Conservation (phyloP, 305 asterid genomes). For the Fraxinus angustifolia region DNA sequence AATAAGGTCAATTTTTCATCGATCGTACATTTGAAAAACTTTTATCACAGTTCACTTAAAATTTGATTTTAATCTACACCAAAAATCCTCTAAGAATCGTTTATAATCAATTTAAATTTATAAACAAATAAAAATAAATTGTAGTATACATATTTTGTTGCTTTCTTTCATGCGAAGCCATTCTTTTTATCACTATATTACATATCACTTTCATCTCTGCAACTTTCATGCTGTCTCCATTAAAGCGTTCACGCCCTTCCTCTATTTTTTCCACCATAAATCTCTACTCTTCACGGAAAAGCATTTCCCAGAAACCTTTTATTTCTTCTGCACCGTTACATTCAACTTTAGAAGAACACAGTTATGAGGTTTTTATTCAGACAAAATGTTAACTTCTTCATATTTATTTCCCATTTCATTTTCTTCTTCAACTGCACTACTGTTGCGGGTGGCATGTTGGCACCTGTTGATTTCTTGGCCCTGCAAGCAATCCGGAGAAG, state of each 20-base stretch:
- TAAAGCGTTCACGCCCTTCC: conserved; percentile 45
- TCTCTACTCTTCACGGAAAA: conserved; percentile 30
- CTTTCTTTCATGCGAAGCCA: conserved; percentile 69
- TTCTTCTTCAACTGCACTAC: conserved; percentile 11
- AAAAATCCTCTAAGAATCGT: too few relatives aligned
- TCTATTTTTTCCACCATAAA: conserved; percentile 15
- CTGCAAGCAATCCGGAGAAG: conserved; percentile 66
- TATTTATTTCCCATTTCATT: conserved; percentile 26
- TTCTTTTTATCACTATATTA: not conserved
- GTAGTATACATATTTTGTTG: not conserved
- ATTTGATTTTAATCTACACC: too few relatives aligned
- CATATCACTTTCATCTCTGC: conserved; percentile 12
- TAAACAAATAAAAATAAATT: too few relatives aligned
- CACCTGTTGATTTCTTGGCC: conserved; percentile 83
- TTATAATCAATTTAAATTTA: too few relatives aligned
- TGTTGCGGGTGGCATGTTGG: conserved; percentile 45
- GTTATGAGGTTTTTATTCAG: conserved; percentile 16
- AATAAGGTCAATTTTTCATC: too few relatives aligned
- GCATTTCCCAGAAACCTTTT: conserved; percentile 30
- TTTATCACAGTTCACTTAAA: too few relatives aligned
- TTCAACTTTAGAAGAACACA: not conserved
- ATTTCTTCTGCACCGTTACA: conserved; percentile 5
- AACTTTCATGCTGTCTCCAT: conserved; percentile 56
- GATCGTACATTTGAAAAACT: too few relatives aligned
- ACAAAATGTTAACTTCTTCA: conserved; percentile 9